These are phyloP conservation scores for Pythium brachiatum DNA, from an alignment of 352 stramenopile genomes.

Conservation along the genomic window DNA sequence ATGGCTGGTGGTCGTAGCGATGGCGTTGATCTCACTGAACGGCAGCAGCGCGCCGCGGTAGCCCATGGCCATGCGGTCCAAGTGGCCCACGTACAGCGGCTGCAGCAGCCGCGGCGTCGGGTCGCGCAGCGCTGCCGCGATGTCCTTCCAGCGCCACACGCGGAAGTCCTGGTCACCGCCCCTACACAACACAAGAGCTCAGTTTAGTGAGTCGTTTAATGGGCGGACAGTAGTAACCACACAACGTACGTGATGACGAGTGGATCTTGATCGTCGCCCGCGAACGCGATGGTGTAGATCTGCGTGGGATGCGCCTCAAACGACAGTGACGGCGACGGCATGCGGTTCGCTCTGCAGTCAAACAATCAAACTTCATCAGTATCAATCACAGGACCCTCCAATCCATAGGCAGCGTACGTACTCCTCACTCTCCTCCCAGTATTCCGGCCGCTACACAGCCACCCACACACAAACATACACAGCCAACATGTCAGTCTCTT, in stretches of 20 bases:
- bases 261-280: conserved; percentile 46
- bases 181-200: conserved; percentile 22
- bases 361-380: too few relatives aligned
- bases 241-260: conserved; percentile 61
- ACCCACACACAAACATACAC: neutral
- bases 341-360: conserved; percentile 30
- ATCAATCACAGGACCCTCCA: too few relatives aligned
- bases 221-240: neutral
- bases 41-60: conserved; percentile 58
- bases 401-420: neutral
- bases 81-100: conserved; percentile 47
- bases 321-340: conserved; percentile 47
- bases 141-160: conserved; percentile 72
- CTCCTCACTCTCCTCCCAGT: conserved; percentile 22
- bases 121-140: conserved; percentile 40
- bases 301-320: conserved; percentile 71
- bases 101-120: conserved; percentile 23
- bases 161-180: conserved; percentile 77
- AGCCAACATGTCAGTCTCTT: neutral
- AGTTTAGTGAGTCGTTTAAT: neutral
- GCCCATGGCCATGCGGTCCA: conserved; percentile 53
- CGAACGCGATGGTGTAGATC: conserved; percentile 73
- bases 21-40: conserved; percentile 65
- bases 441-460: conserved; percentile 20
- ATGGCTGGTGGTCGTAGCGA: conserved; percentile 33